Evolutionary conservation across 257 asterid genomes (phyloP).

Genomic region (Avicennia marina): DNA sequence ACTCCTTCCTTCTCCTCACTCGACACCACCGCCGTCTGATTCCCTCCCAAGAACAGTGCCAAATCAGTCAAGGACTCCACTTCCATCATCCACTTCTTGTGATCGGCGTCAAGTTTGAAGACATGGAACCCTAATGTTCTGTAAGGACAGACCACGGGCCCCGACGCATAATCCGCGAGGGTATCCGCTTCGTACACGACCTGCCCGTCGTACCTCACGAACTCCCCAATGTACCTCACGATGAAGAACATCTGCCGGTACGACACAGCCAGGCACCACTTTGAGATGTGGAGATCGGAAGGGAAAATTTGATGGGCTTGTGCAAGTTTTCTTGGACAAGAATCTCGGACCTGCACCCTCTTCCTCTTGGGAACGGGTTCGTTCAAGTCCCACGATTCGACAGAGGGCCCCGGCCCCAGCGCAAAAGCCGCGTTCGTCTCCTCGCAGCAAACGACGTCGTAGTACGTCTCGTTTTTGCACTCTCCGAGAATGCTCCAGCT

Average conservation of each 20-base stretch:
- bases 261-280: constrained; percentile 25
- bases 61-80: constrained; percentile 14
- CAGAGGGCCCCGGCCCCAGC: constrained; percentile 3
- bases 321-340: constrained; percentile 4
- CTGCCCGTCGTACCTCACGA: constrained; percentile 21
- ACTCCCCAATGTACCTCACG: constrained; percentile 33
- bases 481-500: constrained; percentile 9
- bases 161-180: background rate
- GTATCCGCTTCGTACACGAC: constrained; percentile 30
- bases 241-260: constrained; percentile 5
- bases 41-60: constrained; percentile 35
- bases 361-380: background rate
- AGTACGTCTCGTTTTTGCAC: background rate
- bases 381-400: constrained; percentile 26
- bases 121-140: constrained; percentile 25
- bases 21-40: constrained; percentile 21
- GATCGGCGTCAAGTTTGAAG: constrained; percentile 8
- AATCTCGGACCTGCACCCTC: background rate
- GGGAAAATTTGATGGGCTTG: background rate
- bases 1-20: background rate
- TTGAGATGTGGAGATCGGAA: constrained; percentile 6
- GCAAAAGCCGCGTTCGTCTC: background rate
- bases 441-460: constrained; percentile 15
- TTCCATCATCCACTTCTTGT: constrained; percentile 14
- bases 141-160: constrained; percentile 23